Base-by-base conservation (phyloP, 2,329 filamentous ascomycete genomes). In the Ceratocystis colombiana region DNA sequence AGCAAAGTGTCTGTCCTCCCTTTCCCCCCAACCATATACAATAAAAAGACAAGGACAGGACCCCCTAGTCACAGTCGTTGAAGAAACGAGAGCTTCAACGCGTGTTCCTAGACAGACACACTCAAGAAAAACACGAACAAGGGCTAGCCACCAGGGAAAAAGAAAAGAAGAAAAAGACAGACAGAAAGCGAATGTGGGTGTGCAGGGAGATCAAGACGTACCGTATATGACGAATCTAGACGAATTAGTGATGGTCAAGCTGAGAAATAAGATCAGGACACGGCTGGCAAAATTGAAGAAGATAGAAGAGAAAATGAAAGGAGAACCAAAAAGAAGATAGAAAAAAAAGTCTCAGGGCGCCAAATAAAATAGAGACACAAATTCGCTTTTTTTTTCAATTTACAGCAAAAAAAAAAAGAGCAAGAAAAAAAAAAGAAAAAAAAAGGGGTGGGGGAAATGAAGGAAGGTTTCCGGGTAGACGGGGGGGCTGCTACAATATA, bases 1-100 rank as follows among this genome's bases (percentile, higher is more conserved):
- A 63, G 61, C 8, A 30, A 46, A 48, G 37, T 30, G 17, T 33
- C 28, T 37, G 53, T n/a, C 53, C 48, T 20, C 48, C 20, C 33
- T 10, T 37, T 37, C 48, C 48, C 53, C 53, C 53, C 33, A 33
- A 15, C 53, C 53, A 59, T 37, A 59, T 37, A 59, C 15, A 59
- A 62, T n/a, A 46, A 15, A 64, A 55, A 33, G 44, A 53, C 20
- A 12, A 30, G 44, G 44, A 63, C 61, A 48, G 61, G 61, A 48
- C 61, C 61, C 53, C 64, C 30, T 37, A 59, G 44, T 6, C 55
- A 59, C 66, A 68, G 44, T 41, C 5, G 53, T 59, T 59, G 53
- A 63, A 50, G 61, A 63, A 63, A 63, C 61, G n/a, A 50, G 41
- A 46, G 30, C 17, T 48, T 48, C 25, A 63, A 63, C 61, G 61